Evolutionary conservation across 306 rosid genomes (phyloP).

Genomic region (Ormosia semicastrata): DNA sequence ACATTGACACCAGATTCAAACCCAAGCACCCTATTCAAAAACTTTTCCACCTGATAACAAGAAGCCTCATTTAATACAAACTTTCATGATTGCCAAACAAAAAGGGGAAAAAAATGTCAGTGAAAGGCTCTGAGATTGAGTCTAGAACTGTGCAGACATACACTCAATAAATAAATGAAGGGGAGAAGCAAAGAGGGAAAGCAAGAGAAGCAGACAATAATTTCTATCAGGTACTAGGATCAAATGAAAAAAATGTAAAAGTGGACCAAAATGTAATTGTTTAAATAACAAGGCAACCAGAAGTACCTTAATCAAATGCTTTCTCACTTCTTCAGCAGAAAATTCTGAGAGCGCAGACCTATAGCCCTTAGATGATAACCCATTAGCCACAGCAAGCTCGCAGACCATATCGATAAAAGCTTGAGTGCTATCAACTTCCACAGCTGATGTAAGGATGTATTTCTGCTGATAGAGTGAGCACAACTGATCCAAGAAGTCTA

Average conservation of each 20-base stretch:
- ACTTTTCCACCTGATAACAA: conserved; percentile 60
- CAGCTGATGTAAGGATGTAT: conserved; percentile 44
- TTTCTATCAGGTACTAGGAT: neutral
- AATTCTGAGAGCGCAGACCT: conserved; percentile 51
- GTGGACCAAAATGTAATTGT: conserved; percentile 10
- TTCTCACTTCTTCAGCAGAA: conserved; percentile 58
- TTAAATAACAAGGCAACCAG: conserved; percentile 24
- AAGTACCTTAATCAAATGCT: conserved; percentile 63
- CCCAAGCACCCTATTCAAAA: conserved; percentile 59
- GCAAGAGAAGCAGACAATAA: conserved; percentile 2
- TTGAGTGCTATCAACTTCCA: conserved; percentile 47
- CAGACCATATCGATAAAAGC: conserved; percentile 59
- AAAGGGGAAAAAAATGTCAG: neutral
- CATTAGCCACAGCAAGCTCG: conserved; percentile 83
- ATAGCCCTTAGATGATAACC: conserved; percentile 65
- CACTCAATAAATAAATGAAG: neutral
- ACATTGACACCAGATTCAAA: conserved; percentile 69
- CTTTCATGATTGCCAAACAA: neutral
- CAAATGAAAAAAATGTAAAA: neutral
- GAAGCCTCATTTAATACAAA: conserved; percentile 14
- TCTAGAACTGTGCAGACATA: conserved; percentile 5
- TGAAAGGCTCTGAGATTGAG: conserved; percentile 17
- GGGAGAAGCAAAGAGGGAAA: neutral
- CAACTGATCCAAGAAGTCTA: conserved; percentile 71
- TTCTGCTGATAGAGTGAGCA: conserved; percentile 69